A percentile compares a stretch with the other conserved stretches of the same genome.
Conservation (phyloP, 768 basidiomycete species). For the Leucosporidium scottii region DNA sequence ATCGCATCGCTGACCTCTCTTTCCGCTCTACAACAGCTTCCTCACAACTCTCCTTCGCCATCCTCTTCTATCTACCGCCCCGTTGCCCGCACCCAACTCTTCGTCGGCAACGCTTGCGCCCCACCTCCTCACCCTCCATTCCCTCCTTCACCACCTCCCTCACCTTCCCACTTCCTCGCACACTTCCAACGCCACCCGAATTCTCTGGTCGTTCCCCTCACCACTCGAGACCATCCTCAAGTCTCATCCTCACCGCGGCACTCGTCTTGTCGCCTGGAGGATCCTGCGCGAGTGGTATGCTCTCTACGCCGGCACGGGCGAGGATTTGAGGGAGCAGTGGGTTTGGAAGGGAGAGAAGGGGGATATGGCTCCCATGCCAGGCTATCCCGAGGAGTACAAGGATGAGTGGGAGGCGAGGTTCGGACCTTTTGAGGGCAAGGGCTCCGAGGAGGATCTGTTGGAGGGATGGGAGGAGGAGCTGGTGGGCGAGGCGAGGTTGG, state of each 20-base stretch:
- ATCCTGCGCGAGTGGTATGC: slow-evolving; percentile 32
- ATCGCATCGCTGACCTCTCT: slow-evolving; percentile 53
- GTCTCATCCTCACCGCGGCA: slow-evolving; percentile 32
- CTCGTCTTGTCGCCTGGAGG: slow-evolving; percentile 36
- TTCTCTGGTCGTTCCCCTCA: slow-evolving; percentile 26
- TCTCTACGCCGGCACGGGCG: slow-evolving; percentile 23
- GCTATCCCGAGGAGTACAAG: slow-evolving; percentile 64
- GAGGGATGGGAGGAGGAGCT: slow-evolving; percentile 47
- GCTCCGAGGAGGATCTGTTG: slow-evolving; percentile 55
- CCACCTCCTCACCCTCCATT: slow-evolving; percentile 25
- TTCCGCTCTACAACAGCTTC: slow-evolving; percentile 12
- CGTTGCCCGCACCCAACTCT: slow-evolving; percentile 37
- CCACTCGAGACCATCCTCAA: slow-evolving; percentile 22
- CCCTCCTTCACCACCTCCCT: slow-evolving; percentile 19
- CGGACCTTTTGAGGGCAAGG: slow-evolving; percentile 59
- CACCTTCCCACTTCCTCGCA: slow-evolving; percentile 24
- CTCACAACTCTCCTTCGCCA: slow-evolving; percentile 22
- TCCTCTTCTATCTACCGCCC: slow-evolving; percentile 49
- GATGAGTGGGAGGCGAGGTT: slow-evolving; percentile 68
- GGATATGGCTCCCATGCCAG: slow-evolving; percentile 48
- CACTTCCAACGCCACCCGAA: slow-evolving; percentile 2
- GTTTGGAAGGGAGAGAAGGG: slow-evolving; percentile 31
- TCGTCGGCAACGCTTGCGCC: slow-evolving; percentile 17
- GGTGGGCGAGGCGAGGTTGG: slow-evolving; percentile 43
- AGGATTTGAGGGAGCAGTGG: slow-evolving; percentile 40